Conservation (phyloP, 352 stramenopile species). For the Aphanomyces invadans region DNA sequence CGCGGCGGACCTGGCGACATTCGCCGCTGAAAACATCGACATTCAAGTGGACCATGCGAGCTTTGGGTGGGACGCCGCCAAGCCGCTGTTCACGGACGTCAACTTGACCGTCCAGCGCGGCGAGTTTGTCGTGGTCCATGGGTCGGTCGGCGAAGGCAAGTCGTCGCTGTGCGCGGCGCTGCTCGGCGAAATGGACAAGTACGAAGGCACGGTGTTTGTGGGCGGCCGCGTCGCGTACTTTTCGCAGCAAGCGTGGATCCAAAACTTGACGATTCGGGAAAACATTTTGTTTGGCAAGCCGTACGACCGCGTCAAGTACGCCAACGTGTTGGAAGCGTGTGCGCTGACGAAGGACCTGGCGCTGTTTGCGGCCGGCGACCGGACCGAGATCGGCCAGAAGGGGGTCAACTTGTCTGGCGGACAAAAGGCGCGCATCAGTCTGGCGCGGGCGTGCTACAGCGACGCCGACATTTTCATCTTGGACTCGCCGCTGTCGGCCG, state of each 20-base stretch:
- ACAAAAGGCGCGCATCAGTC: conserved; percentile 15
- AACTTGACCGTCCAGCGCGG: conserved; percentile 37
- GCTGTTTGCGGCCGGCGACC: conserved; percentile 50
- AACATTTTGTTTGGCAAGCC: conserved; percentile 83
- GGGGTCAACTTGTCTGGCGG: conserved; percentile 5
- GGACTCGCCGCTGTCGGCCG: conserved; percentile 34
- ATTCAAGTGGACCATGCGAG: conserved; percentile 51
- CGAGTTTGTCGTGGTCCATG: conserved; percentile 48
- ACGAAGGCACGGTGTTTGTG: conserved; percentile 29
- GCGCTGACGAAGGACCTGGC: conserved; percentile 23
- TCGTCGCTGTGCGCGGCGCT: conserved; percentile 20
- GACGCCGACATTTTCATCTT: conserved; percentile 25
- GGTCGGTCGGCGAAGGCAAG: conserved; percentile 33
- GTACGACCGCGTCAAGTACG: conserved; percentile 54
- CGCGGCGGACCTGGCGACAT: not conserved
- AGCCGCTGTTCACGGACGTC: conserved; percentile 32
- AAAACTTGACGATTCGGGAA: conserved; percentile 65
- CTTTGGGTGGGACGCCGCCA: conserved; percentile 37
- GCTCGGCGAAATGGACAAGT: conserved; percentile 24
- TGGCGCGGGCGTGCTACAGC: conserved; percentile 23
- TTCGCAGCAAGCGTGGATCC: conserved; percentile 46
- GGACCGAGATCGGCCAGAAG: conserved; percentile 29
- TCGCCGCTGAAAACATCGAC: not conserved
- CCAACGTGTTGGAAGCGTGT: conserved; percentile 26
- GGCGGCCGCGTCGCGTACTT: conserved; percentile 33